phyloP scores from a whole-genome alignment of 768 basidiomycete genomes.

The Leccinum sublutescens region DNA sequence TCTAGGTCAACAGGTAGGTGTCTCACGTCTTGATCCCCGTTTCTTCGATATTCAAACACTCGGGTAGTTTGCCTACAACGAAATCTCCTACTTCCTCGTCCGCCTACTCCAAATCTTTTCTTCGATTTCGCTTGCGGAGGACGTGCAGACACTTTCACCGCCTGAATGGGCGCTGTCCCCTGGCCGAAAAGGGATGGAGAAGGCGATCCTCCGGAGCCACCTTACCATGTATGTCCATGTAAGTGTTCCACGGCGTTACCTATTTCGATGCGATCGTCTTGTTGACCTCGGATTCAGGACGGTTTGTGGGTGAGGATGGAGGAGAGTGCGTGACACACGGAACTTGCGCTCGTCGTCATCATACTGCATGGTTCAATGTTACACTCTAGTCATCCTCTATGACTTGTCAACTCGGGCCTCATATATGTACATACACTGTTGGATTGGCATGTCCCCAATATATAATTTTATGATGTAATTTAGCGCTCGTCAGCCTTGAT shows the following conservation, averaged over 20 bases:
- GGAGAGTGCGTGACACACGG: slow-evolving; percentile 9
- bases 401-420: background rate
- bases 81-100: slow-evolving; percentile 61
- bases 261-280: background rate
- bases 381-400: too few species aligned
- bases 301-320: slow-evolving; percentile 29
- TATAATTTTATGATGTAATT: too few species aligned
- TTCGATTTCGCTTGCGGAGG: slow-evolving; percentile 41
- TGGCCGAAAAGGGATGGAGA: slow-evolving; percentile 43
- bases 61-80: slow-evolving; percentile 60
- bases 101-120: slow-evolving; percentile 57
- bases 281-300: slow-evolving; percentile 4
- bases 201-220: slow-evolving; percentile 44
- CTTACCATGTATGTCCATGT: slow-evolving; percentile 55
- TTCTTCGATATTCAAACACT: slow-evolving; percentile 1
- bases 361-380: background rate
- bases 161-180: slow-evolving; percentile 38
- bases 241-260: slow-evolving; percentile 11
- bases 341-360: background rate
- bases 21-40: background rate
- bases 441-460: too few species aligned
- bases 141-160: slow-evolving; percentile 48
- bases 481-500: too few species aligned
- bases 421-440: too few species aligned
- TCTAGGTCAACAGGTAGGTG: slow-evolving; percentile 35